phyloP scores from a whole-genome alignment of 257 asterid species.

The Solanum pimpinellifolium region DNA sequence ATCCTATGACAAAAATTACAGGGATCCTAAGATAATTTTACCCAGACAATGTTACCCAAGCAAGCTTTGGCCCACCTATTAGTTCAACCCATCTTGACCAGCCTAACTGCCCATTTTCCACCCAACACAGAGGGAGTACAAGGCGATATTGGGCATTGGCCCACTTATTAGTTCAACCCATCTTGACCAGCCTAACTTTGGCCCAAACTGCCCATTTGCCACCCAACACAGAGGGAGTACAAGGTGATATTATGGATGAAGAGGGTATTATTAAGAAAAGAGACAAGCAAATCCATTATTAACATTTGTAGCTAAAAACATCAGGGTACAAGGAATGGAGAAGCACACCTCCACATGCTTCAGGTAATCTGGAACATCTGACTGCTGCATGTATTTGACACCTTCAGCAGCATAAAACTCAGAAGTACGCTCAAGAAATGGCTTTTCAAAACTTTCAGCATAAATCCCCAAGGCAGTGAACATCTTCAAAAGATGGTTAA shows the following conservation, averaged over 20 bases:
- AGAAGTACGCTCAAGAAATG: slow-evolving; percentile 84
- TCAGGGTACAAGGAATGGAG: not conserved
- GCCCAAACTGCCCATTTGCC: not conserved
- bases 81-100: not conserved
- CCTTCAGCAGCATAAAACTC: slow-evolving; percentile 98
- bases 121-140: not conserved
- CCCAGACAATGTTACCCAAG: not conserved
- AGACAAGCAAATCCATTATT: not conserved
- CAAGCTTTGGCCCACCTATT: not conserved
- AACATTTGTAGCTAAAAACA: slow-evolving; percentile 36
- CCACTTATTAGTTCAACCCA: not conserved
- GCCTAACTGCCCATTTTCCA: not conserved
- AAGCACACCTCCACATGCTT: slow-evolving; percentile 80
- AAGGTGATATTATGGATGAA: not conserved
- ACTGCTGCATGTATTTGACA: slow-evolving; percentile 87
- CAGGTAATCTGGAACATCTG: slow-evolving; percentile 89
- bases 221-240: not conserved
- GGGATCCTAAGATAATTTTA: too few relatives aligned
- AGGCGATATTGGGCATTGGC: not conserved
- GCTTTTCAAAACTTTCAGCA: slow-evolving; percentile 91
- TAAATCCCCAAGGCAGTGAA: slow-evolving; percentile 93
- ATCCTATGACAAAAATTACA: too few relatives aligned
- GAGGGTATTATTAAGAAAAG: not conserved
- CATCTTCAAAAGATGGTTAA: slow-evolving; percentile 97
- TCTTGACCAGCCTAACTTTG: not conserved